These are phyloP conservation scores for Cicer judaicum DNA, from an alignment of 306 rosid genomes.

Conservation along the genomic window DNA sequence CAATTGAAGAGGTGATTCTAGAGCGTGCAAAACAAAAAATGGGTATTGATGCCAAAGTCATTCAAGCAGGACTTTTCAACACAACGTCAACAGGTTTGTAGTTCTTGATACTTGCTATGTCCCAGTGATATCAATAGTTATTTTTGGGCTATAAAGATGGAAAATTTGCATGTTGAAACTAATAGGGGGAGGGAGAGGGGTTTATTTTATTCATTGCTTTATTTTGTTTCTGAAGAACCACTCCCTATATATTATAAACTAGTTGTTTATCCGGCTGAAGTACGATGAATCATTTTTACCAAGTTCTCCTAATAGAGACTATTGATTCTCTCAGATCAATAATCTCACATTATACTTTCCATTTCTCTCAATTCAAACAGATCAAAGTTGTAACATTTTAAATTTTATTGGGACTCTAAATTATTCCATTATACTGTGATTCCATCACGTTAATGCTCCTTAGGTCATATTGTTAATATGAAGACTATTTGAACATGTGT, in stretches of 20 bases:
- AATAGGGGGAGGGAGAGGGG: constrained; percentile 6
- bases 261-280: constrained; percentile 8
- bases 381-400: constrained; percentile 24
- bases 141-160: constrained; percentile 20
- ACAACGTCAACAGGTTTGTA: constrained; percentile 98
- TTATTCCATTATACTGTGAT: neutral
- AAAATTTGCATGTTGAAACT: constrained; percentile 34
- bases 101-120: constrained; percentile 35
- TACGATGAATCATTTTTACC: constrained; percentile 3
- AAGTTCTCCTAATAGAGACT: constrained; percentile 3
- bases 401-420: constrained; percentile 3
- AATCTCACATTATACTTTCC: neutral
- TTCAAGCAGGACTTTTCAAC: constrained; percentile 98
- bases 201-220: constrained; percentile 37
- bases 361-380: constrained; percentile 12
- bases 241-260: neutral
- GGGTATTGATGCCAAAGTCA: constrained; percentile 99
- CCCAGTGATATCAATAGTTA: constrained; percentile 35
- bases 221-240: neutral
- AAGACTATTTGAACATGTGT: constrained; percentile 27
- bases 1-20: constrained; percentile 96
- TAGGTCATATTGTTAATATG: constrained; percentile 12
- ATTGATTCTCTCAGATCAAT: neutral
- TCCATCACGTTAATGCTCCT: constrained; percentile 11
- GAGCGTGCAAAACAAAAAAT: constrained; percentile 99